phyloP scores from a whole-genome alignment of 768 basidiomycete genomes.

The Pisolithus orientalis region DNA sequence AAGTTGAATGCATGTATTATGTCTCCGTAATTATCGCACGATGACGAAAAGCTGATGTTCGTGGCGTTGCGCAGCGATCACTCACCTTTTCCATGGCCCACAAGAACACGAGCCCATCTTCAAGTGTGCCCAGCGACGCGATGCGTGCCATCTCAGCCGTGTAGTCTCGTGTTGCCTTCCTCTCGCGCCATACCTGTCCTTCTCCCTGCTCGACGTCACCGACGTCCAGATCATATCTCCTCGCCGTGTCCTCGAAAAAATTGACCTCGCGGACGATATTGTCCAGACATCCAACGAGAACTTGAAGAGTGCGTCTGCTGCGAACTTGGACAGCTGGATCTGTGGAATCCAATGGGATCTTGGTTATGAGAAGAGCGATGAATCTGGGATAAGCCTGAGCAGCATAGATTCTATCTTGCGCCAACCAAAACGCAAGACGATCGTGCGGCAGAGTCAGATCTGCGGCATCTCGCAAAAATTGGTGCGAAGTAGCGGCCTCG shows the following conservation, averaged over 20 bases:
- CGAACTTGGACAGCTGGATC: constrained; percentile 1
- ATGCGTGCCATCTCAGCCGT: constrained; percentile 65
- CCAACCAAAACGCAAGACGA: constrained; percentile 56
- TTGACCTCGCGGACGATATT: constrained; percentile 53
- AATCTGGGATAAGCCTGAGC: constrained; percentile 69
- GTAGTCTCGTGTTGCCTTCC: constrained; percentile 61
- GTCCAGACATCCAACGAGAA: constrained; percentile 47
- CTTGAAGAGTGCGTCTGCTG: constrained; percentile 33
- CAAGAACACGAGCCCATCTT: constrained; percentile 64
- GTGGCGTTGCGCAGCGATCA: background rate
- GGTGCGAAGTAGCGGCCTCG: constrained; percentile 43
- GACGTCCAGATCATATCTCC: constrained; percentile 39
- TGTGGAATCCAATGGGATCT: constrained; percentile 39
- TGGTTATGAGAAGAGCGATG: constrained; percentile 57
- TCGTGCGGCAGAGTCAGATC: constrained; percentile 40
- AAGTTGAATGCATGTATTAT: background rate
- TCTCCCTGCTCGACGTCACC: constrained; percentile 14
- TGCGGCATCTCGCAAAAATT: constrained; percentile 57
- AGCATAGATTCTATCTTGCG: constrained; percentile 71
- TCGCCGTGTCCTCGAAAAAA: constrained; percentile 54
- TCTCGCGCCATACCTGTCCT: constrained; percentile 36
- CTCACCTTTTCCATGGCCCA: constrained; percentile 77
- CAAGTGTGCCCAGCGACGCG: constrained; percentile 37
- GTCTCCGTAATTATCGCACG: background rate
- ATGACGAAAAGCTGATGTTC: no score